Base-by-base conservation (phyloP, 1,139 yeast genomes). In the Pneumocystis canis region DNA sequence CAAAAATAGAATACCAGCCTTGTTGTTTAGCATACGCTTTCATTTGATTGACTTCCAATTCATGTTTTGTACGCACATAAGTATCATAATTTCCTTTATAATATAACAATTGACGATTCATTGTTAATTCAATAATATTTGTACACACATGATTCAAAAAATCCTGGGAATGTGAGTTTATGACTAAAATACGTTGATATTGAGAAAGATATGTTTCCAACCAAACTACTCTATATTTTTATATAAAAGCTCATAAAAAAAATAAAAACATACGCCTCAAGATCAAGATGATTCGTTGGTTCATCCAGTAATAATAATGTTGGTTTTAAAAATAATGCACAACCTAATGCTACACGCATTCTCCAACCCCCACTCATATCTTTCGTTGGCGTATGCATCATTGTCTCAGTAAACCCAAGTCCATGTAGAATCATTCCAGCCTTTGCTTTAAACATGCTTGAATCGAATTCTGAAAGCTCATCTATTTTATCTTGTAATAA, bases 321-420 rank as follows among this genome's bases (percentile, higher is more conserved):
- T 72, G 96, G 95, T 77, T 88, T 87, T 68, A 88, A 95, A 76
- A 83, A 83, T 70, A 83, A 78, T 30, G 95, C 95, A 78, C 86
- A 86, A 68, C 90, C 89, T 64, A 87, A 80, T 47, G 95, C 92
- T 66, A 87, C 95, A 76, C 95, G 85, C 95, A 87, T 87, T 79
- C 85, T 84, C 95, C 95, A 87, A 70, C 95, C 95, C 83, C 99
- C 99, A 74, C 97, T 89, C 98, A 92, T 92, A 75, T 92, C 98
- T 78, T 89, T 90, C 73, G 98, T 92, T 79, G 84, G 86, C 79
- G 85, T 85, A 75, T 83, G 82, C 73, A 90, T 89, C 66, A 97
- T 92, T 70, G 78, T 78, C 64, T 85, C 73, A 77, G 87, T 88
- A 84, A 92, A 92, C 73, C 99, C 98, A 76, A 92, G 83, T 89